Conservation (phyloP, 306 rosid genomes). For the Abrus precatorius region DNA sequence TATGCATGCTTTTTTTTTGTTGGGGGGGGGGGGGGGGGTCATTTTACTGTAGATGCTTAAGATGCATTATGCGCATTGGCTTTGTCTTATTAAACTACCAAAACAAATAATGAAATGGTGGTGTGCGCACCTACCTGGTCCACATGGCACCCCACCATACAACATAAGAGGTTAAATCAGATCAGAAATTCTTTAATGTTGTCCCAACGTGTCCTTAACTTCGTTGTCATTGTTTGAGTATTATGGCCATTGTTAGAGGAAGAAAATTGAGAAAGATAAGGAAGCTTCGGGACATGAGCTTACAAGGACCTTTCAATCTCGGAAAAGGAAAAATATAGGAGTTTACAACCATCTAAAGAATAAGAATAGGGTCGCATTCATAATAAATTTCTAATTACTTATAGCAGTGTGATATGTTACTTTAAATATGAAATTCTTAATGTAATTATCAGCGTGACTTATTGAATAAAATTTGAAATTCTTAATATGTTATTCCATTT, state of each 20-base stretch:
- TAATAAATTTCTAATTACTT: neutral
- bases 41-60: neutral
- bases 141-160: neutral
- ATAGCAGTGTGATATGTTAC: neutral
- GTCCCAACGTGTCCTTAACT: slow-evolving; percentile 37
- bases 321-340: neutral
- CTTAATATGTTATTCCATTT: neutral
- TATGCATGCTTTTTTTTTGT: neutral
- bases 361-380: neutral
- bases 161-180: slow-evolving; percentile 33
- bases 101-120: slow-evolving; percentile 10
- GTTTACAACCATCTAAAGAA: neutral
- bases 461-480: neutral
- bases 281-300: neutral
- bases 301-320: neutral
- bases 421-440: neutral
- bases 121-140: slow-evolving; percentile 14
- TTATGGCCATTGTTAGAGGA: neutral
- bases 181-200: slow-evolving; percentile 13
- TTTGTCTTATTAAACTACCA: slow-evolving; percentile 20
- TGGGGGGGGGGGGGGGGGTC: no score
- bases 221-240: slow-evolving; percentile 12
- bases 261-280: neutral
- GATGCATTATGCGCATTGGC: neutral
- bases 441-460: neutral